Evolutionary conservation across 139 green algal genomes (phyloP).

Genomic region (Chlorella sp.): DNA sequence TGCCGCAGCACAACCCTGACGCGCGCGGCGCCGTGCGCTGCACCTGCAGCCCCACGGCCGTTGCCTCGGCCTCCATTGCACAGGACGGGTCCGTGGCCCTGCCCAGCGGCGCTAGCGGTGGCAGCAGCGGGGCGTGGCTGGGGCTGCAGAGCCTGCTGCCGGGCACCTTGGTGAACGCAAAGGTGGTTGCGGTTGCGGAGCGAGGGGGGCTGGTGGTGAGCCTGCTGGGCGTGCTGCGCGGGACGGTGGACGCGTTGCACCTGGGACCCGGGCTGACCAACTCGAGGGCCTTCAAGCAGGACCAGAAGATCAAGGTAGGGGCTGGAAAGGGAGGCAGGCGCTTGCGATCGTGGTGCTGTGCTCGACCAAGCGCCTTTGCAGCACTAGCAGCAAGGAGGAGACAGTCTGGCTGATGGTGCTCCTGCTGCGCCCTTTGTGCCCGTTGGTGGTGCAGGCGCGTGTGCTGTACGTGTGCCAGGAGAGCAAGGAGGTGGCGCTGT

Average conservation of each 20-base stretch:
- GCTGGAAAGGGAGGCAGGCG: conserved; percentile 10
- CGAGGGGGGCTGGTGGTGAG: conserved; percentile 73
- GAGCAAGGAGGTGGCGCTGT: conserved; percentile 71
- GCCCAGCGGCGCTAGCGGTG: too few species aligned
- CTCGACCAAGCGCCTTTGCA: neutral
- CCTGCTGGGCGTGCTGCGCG: conserved; percentile 88
- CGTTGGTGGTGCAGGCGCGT: conserved; percentile 50
- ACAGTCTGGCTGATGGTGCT: too few species aligned
- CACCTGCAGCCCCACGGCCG: conserved; percentile 9
- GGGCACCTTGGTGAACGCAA: conserved; percentile 72
- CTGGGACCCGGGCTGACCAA: conserved; percentile 28
- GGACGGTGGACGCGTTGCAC: conserved; percentile 83
- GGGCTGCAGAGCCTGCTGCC: conserved; percentile 61
- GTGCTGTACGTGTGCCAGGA: conserved; percentile 77
- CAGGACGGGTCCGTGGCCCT: too few species aligned
- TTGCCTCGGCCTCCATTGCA: too few species aligned
- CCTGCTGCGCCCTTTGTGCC: neutral
- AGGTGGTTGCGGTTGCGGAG: conserved; percentile 37
- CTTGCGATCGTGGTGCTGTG: neutral
- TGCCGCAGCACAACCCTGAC: conserved; percentile 18
- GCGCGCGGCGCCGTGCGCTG: conserved; percentile 11
- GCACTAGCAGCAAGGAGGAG: neutral
- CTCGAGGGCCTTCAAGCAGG: conserved; percentile 8
- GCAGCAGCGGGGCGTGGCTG: too few species aligned
- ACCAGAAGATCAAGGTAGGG: conserved; percentile 17